These are phyloP conservation scores for Microthlaspi erraticum DNA, from an alignment of 345 rosid species.

Conservation along the genomic window DNA sequence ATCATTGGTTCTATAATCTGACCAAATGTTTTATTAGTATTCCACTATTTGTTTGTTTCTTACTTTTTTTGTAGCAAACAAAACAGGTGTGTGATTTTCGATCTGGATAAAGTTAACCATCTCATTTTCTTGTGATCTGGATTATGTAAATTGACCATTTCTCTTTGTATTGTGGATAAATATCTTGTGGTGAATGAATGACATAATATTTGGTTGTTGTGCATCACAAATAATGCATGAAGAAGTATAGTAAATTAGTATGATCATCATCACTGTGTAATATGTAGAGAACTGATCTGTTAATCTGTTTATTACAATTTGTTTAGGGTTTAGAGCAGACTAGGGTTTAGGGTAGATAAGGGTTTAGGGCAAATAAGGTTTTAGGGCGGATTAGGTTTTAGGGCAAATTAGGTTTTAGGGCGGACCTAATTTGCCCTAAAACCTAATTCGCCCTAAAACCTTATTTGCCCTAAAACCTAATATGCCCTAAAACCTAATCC, in stretches of 20 bases:
- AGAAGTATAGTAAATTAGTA: background rate
- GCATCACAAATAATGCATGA: background rate
- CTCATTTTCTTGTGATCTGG: conserved; percentile 8
- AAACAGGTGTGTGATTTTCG: conserved; percentile 12
- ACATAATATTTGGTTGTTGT: conserved; percentile 8
- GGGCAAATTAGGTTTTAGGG: too few relatives aligned
- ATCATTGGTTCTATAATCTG: conserved; percentile 1
- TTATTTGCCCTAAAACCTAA: too few relatives aligned
- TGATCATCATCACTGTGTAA: background rate
- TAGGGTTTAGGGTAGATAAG: too few relatives aligned
- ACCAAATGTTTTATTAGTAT: background rate
- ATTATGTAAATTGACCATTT: conserved; percentile 18
- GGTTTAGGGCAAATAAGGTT: too few relatives aligned
- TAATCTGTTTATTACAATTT: too few relatives aligned
- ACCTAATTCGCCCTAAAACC: too few relatives aligned
- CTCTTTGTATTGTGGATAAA: conserved; percentile 29
- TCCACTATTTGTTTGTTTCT: background rate
- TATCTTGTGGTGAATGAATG: background rate
- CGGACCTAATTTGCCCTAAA: too few relatives aligned
- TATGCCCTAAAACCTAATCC: too few relatives aligned
- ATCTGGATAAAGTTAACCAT: conserved; percentile 9
- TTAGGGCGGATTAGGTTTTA: too few relatives aligned
- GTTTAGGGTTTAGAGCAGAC: too few relatives aligned
- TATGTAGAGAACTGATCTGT: too few relatives aligned
- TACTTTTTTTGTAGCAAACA: conserved; percentile 4